Evolutionary conservation across 2,329 filamentous ascomycete species (phyloP), one percentile per base, ranked within the genome.

Genomic region (Gaeumannomyces tritici): DNA sequence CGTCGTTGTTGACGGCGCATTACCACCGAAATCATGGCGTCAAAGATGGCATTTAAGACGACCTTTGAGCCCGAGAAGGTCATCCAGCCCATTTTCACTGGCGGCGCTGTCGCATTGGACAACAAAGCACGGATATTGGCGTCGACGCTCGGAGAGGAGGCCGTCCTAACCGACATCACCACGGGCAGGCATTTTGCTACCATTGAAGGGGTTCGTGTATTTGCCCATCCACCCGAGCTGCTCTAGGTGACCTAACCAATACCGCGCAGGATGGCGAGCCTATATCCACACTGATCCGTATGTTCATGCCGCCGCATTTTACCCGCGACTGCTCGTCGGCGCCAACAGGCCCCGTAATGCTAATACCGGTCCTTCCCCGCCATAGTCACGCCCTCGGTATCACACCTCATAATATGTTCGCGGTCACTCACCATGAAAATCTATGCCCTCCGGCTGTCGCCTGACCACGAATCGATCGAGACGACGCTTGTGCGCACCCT

Each of bases 341-440:
- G 18, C 42, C 7, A n/a, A 51, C 55, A 33, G 1, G 8, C 5
- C 26, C 9, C 42, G 6, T 1, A 62, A 24, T 62, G 62, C 68
- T 70, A 63, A 70, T 59, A 65, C 65, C 35, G 31, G 55, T 59
- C 21, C 26, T 66, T 24, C 8, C 11, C 35, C 11, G n/a, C 35
- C 35, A 12, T 18, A 91, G 89, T 99, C 68, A 96, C 93, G 0
- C 92, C 93, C 0, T 91, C 90, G 65, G 91, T 87, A 11, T 92
- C 91, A 29, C 91, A 97, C 74, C 83, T 98, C 62, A 87, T 96
- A 66, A 79, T 96, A 68, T 98, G 93, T 78, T 99, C 95, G 24
- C 88, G 93, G 67, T 98, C 93, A n/a, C 81, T 97, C 62, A 93
- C 92, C 8, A 96, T 98, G 92, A 89, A 90, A 71, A 92, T 98